Percentiles rank a stretch among this genome's conserved stretches.
phyloP scores from a whole-genome alignment of 2,329 filamentous ascomycete genomes.

The Alternaria tenuissima region DNA sequence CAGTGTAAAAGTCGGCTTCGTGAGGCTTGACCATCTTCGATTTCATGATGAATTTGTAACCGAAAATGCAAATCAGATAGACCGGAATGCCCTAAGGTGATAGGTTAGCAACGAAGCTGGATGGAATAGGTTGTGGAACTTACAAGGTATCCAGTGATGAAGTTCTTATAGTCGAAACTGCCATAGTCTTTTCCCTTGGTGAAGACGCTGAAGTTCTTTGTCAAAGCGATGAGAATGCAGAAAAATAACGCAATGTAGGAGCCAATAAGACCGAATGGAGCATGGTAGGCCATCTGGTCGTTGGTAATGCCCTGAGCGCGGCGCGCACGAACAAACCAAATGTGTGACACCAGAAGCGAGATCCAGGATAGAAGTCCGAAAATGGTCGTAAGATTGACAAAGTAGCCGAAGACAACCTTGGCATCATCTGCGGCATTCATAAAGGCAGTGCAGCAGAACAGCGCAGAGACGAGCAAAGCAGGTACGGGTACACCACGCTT shows the following conservation, averaged over 20 bases:
- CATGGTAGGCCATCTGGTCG: constrained; percentile 62
- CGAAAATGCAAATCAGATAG: constrained; percentile 72
- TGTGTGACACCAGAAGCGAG: constrained; percentile 59
- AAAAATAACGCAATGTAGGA: constrained; percentile 73
- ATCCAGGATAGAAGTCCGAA: constrained; percentile 58
- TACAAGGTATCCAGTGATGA: constrained; percentile 74
- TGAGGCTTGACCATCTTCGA: constrained; percentile 59
- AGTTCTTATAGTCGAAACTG: constrained; percentile 75
- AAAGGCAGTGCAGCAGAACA: constrained; percentile 73
- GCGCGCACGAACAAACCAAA: constrained; percentile 58
- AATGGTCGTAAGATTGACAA: constrained; percentile 56
- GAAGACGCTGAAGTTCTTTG: constrained; percentile 84
- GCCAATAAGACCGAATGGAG: constrained; percentile 75
- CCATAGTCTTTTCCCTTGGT: constrained; percentile 56
- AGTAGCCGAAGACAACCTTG: constrained; percentile 57
- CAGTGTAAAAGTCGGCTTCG: constrained; percentile 73
- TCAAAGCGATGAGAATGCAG: constrained; percentile 76
- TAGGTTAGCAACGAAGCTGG: background rate
- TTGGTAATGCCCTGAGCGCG: constrained; percentile 57
- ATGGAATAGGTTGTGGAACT: background rate
- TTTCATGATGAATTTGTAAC: constrained; percentile 50
- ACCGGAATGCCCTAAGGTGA: constrained; percentile 76
- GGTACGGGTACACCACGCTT: constrained; percentile 74
- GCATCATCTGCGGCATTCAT: constrained; percentile 57
- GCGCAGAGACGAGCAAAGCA: constrained; percentile 67